Evolutionary conservation across 441 rosid species (phyloP).

Genomic region (Euphorbia schlechtendalii): DNA sequence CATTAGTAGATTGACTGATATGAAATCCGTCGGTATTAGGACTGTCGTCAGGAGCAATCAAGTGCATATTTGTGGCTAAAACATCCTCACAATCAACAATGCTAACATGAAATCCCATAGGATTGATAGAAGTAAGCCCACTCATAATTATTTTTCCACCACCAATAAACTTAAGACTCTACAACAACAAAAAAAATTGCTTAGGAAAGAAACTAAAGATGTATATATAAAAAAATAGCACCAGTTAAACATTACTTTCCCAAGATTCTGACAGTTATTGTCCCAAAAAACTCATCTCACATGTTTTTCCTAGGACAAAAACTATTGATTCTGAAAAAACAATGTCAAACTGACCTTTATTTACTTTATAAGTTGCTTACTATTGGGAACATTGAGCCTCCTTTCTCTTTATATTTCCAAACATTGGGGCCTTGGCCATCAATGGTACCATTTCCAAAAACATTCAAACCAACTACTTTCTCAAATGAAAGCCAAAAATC

Average conservation of each 20-base stretch:
- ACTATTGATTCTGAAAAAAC: too few species aligned
- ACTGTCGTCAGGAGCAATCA: conserved; percentile 44
- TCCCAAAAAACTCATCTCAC: too few species aligned
- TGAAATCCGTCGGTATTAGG: conserved; percentile 72
- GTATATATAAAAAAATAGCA: not conserved
- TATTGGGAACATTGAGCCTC: conserved; percentile 31
- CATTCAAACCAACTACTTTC: conserved; percentile 29
- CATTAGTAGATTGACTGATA: conserved; percentile 39
- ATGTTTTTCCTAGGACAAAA: too few species aligned
- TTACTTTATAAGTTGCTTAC: conserved; percentile 29
- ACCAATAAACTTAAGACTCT: conserved; percentile 35
- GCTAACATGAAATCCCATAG: conserved; percentile 55
- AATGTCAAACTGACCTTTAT: too few species aligned
- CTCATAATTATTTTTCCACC: conserved; percentile 29
- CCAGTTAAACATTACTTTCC: too few species aligned
- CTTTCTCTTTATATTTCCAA: conserved; percentile 35
- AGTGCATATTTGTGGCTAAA: conserved; percentile 19
- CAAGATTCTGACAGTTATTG: too few species aligned
- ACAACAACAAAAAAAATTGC: conserved; percentile 12
- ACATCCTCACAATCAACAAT: conserved; percentile 34
- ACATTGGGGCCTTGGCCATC: conserved; percentile 48
- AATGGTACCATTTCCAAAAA: conserved; percentile 39
- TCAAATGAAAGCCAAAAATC: conserved; percentile 44
- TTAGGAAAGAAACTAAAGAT: not conserved
- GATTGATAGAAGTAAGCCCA: conserved; percentile 37